phyloP scores from a whole-genome alignment of 139 green algal species.

The Marvania coccoides region DNA sequence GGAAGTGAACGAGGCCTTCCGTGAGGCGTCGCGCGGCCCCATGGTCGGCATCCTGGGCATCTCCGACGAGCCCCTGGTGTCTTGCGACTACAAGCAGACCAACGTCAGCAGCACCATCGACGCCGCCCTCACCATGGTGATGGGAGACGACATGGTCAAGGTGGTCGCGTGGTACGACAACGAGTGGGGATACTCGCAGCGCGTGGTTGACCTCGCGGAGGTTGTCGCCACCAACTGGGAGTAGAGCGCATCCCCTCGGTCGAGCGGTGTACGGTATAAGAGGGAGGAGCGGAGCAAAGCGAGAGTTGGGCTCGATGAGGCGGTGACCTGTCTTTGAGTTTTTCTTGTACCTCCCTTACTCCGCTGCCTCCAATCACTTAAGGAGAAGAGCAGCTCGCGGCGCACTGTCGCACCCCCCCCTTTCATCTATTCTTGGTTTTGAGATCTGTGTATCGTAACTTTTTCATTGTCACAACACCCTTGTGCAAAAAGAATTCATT shows the following conservation, averaged over 20 bases:
- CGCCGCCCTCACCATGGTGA: slow-evolving; percentile 97
- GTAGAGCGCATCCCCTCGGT: slow-evolving; percentile 10
- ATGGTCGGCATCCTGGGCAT: slow-evolving; percentile 89
- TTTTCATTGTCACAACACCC: no score
- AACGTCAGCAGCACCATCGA: slow-evolving; percentile 91
- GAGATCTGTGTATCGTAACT: no score
- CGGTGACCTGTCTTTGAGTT: no score
- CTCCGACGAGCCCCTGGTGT: slow-evolving; percentile 92
- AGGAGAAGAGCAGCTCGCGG: no score
- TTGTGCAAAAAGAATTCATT: no score
- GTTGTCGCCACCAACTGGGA: slow-evolving; percentile 66
- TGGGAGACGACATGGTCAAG: slow-evolving; percentile 99
- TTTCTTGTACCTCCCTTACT: no score
- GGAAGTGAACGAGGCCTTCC: slow-evolving; percentile 98
- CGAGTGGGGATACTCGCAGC: slow-evolving; percentile 91
- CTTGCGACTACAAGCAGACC: slow-evolving; percentile 86
- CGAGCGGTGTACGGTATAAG: not conserved
- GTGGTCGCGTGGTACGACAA: slow-evolving; percentile 94
- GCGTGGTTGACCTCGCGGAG: slow-evolving; percentile 94
- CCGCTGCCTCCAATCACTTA: no score
- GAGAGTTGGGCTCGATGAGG: no score
- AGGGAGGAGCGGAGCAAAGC: no score
- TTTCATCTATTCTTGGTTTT: no score
- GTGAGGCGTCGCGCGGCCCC: slow-evolving; percentile 69
- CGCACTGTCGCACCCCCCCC: no score